phyloP scores from a whole-genome alignment of 2,329 filamentous ascomycete species.

The Blumeria graminis region DNA sequence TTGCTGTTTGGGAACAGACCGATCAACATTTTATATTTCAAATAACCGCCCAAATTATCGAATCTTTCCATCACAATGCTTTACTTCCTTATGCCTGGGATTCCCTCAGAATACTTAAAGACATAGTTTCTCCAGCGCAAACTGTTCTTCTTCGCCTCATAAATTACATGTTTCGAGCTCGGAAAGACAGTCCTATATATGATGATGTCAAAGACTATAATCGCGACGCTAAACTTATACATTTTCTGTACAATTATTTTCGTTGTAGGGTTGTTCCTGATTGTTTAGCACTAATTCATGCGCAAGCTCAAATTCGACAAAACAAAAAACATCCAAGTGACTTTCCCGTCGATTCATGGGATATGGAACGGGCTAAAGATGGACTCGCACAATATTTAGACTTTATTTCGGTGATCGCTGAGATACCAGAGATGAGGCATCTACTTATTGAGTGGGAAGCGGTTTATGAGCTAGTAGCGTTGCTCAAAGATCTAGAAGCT shows the following conservation, averaged over 20 bases:
- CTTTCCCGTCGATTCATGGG: slow-evolving; percentile 87
- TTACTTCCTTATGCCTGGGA: slow-evolving; percentile 84
- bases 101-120: slow-evolving; percentile 73
- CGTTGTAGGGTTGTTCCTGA: slow-evolving; percentile 81
- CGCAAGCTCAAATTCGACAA: slow-evolving; percentile 72
- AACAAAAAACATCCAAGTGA: slow-evolving; percentile 55
- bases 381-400: slow-evolving; percentile 86
- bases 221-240: slow-evolving; percentile 39
- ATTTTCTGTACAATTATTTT: slow-evolving; percentile 84
- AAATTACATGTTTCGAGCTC: slow-evolving; percentile 62
- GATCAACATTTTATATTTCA: slow-evolving; percentile 91
- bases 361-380: slow-evolving; percentile 92
- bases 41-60: slow-evolving; percentile 86
- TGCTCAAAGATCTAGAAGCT: slow-evolving; percentile 68
- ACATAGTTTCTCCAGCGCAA: slow-evolving; percentile 87
- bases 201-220: slow-evolving; percentile 28
- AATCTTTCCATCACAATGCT: slow-evolving; percentile 72
- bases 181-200: slow-evolving; percentile 19
- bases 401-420: slow-evolving; percentile 73
- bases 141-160: slow-evolving; percentile 79
- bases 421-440: slow-evolving; percentile 59
- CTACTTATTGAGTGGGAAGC: slow-evolving; percentile 84
- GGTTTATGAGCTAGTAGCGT: slow-evolving; percentile 64
- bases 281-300: slow-evolving; percentile 78
- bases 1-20: slow-evolving; percentile 87